These are phyloP conservation scores for Pseudozyma pruni DNA, from an alignment of 1,284 basidiomycete species.

Conservation along the genomic window DNA sequence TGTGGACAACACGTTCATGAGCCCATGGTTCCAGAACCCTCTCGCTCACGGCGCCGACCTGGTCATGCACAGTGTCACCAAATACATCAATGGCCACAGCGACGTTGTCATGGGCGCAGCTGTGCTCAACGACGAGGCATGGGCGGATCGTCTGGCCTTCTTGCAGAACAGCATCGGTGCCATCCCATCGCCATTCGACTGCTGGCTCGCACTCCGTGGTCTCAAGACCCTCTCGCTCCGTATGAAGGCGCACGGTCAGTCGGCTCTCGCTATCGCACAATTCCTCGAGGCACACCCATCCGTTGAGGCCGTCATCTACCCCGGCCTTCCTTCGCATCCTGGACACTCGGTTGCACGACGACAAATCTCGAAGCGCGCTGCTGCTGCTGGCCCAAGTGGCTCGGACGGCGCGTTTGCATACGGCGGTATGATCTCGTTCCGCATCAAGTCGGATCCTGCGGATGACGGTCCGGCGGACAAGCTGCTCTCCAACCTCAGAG, in stretches of 20 bases:
- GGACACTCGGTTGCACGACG: conserved; percentile 52
- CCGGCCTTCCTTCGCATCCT: conserved; percentile 72
- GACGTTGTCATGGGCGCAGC: conserved; percentile 71
- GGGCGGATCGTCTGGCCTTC: conserved; percentile 73
- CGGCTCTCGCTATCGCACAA: conserved; percentile 81
- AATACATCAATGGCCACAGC: conserved; percentile 93
- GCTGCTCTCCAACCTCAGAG: conserved; percentile 77
- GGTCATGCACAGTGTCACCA: conserved; percentile 76
- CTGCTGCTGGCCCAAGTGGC: conserved; percentile 13
- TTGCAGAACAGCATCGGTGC: conserved; percentile 92
- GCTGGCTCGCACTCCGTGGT: conserved; percentile 89
- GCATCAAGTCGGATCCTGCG: conserved; percentile 53
- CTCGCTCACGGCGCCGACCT: conserved; percentile 85
- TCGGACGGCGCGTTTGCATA: conserved; percentile 54
- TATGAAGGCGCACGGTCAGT: conserved; percentile 86
- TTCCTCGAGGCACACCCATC: conserved; percentile 72
- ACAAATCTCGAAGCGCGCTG: conserved; percentile 57
- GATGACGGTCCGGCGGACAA: conserved; percentile 72
- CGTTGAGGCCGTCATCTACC: conserved; percentile 85
- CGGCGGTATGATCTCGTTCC: conserved; percentile 71
- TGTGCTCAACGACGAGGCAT: conserved; percentile 53
- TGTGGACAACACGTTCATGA: conserved; percentile 72
- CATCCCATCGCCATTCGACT: conserved; percentile 87
- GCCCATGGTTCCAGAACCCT: conserved; percentile 89
- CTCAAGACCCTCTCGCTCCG: conserved; percentile 77